phyloP scores from a whole-genome alignment of 768 basidiomycete genomes.

The Xerocomus brunneocitrinus region DNA sequence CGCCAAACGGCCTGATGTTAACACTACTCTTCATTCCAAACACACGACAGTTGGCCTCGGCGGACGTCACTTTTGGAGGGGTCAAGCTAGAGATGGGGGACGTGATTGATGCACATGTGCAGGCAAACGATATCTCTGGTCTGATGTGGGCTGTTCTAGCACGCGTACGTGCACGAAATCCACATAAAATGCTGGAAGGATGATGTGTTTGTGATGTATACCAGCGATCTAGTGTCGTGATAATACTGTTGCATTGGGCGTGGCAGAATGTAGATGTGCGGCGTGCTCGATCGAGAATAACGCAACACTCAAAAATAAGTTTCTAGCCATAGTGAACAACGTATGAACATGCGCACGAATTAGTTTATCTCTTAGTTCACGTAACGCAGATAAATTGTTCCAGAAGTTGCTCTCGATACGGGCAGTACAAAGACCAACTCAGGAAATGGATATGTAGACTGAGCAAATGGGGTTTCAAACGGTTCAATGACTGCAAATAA shows the following conservation, averaged over 20 bases:
- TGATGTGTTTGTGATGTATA: neutral
- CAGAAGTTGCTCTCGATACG: no score
- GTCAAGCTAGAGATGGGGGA: constrained; percentile 54
- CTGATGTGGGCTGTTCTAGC: constrained; percentile 58
- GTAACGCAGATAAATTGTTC: no score
- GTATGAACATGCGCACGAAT: no score
- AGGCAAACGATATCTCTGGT: constrained; percentile 61
- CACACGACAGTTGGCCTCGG: constrained; percentile 60
- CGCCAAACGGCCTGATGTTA: constrained; percentile 41
- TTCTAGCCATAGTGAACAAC: no score
- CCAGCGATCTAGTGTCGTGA: neutral
- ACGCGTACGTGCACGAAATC: constrained; percentile 30
- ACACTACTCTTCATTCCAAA: constrained; percentile 66
- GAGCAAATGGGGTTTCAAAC: no score
- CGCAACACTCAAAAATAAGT: no score
- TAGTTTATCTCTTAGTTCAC: no score
- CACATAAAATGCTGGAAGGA: neutral
- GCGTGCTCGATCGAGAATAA: no score
- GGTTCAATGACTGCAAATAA: no score
- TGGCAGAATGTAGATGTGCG: no score
- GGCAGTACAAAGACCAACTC: no score
- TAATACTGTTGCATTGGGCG: neutral
- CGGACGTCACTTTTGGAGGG: constrained; percentile 50
- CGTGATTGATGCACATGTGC: constrained; percentile 56
- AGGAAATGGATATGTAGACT: no score